Base-by-base conservation (phyloP, 148 eudicot species). In the Cornus controversa region DNA sequence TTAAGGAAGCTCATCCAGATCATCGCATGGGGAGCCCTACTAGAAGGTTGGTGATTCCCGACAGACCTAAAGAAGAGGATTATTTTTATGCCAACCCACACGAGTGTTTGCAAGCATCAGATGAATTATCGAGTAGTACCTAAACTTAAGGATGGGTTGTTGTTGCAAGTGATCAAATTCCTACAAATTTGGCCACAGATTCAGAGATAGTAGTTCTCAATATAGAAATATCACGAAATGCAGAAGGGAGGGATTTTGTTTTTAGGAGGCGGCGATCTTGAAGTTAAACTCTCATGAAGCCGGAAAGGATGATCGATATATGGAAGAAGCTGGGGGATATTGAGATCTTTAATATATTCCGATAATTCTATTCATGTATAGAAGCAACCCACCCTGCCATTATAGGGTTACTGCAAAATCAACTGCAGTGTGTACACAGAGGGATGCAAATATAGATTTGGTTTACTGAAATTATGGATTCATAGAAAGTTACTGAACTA, bases 61-160 rank as follows among this genome's bases (percentile, higher is more conserved):
- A 92, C 75, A 83, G 88, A 85, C 99, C 99, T 37, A 96, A 96
- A 86, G 99, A 96, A 78, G 99, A 96, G 75, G 99, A 93, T 64
- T 93, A 96, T 82, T 96, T 96, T 85, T 93, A 90, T 54, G 86
- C 95, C 37, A 96, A 96, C 79, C 99, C 99, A 8, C 85, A 86
- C n/a, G 99, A 96, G 83, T 96, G 99, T 82, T 86, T 93, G 84
- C 85, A 85, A 45, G 76, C 86, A 36, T 69, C 79, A 1, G 86
- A 87, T 31, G 91, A 86, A 58, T 77, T 67, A 15, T 72, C 79
- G 66, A 85, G 62, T 84, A 85, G 71, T 71, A 63, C 70, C 11
- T 84, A 37, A 81, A 57, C 29, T 11, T 31, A 62, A 23, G 54
- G 63, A 23, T 16, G 37, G 54, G 63, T 18, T 16, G 37, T 60